Evolutionary conservation across 768 basidiomycete species (phyloP).

Genomic region (Lactifluus volemus): DNA sequence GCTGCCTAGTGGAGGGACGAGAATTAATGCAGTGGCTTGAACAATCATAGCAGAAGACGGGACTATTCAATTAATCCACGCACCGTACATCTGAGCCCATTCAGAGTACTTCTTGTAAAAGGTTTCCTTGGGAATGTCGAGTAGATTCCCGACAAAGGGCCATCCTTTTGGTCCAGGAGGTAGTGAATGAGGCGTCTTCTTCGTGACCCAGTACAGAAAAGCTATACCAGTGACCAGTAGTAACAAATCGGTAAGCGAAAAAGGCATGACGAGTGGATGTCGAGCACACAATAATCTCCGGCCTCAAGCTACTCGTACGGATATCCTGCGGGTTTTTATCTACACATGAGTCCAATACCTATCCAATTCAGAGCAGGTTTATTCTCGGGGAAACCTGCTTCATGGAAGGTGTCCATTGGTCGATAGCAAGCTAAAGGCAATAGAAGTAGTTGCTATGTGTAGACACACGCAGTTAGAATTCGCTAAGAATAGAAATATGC

Average conservation of each 20-base stretch:
- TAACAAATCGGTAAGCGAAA: not conserved
- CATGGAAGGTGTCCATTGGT: not conserved
- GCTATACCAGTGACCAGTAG: not conserved
- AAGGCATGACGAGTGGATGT: not conserved
- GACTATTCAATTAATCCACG: not conserved
- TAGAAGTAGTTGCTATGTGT: not conserved
- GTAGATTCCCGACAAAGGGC: conserved; percentile 3
- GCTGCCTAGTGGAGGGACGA: not conserved
- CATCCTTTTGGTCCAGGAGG: conserved; percentile 9
- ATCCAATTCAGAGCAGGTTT: not conserved
- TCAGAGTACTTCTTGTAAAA: not conserved
- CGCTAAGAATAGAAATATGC: too few species aligned
- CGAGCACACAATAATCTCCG: not conserved
- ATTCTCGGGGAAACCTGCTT: not conserved
- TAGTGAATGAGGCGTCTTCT: not conserved
- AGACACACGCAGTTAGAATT: not conserved
- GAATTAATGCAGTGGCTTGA: not conserved
- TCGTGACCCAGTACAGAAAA: not conserved
- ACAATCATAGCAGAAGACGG: not conserved
- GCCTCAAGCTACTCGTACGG: not conserved
- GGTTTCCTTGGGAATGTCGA: not conserved
- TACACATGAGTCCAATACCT: too few species aligned
- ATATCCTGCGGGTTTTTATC: not conserved
- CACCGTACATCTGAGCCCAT: conserved; percentile 4
- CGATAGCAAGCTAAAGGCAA: not conserved